A percentile compares a stretch with the other conserved stretches of the same genome.
phyloP scores from a whole-genome alignment of 2,329 filamentous ascomycete genomes.

The Fusarium sp. region DNA sequence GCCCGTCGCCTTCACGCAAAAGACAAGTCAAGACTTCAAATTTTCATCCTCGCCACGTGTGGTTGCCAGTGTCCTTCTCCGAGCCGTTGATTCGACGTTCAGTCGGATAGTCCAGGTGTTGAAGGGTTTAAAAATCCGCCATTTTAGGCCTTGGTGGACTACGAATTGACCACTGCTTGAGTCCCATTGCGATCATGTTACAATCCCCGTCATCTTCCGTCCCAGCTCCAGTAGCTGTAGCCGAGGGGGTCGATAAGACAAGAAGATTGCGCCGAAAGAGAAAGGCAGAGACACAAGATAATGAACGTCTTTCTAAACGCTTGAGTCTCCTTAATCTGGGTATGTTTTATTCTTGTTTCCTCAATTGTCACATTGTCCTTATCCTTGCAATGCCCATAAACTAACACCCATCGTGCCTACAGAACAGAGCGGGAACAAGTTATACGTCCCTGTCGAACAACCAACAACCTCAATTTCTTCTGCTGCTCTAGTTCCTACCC shows the following conservation, averaged over 20 bases:
- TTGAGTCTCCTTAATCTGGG: constrained; percentile 85
- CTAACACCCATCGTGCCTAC: constrained; percentile 28
- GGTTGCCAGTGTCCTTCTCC: constrained; percentile 24
- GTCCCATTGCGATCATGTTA: constrained; percentile 46
- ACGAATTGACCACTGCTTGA: not conserved
- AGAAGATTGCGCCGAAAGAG: constrained; percentile 58
- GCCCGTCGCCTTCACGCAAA: constrained; percentile 10
- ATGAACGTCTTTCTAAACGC: constrained; percentile 83
- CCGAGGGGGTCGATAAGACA: constrained; percentile 33
- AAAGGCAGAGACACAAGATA: constrained; percentile 68
- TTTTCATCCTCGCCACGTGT: constrained; percentile 27
- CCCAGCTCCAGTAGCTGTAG: constrained; percentile 28
- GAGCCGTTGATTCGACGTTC: constrained; percentile 22
- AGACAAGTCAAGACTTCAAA: constrained; percentile 8
- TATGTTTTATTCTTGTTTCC: constrained; percentile 52
- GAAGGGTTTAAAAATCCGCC: constrained; percentile 30
- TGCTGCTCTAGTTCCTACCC: constrained; percentile 30
- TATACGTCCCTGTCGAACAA: constrained; percentile 72
- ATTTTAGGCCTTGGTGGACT: constrained; percentile 24
- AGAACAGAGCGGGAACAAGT: constrained; percentile 71
- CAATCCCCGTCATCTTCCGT: constrained; percentile 44
- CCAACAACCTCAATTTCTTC: constrained; percentile 38
- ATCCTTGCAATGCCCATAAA: not conserved
- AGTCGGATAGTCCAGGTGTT: constrained; percentile 12
- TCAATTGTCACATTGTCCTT: not conserved